Evolutionary conservation across 352 stramenopile genomes (phyloP), one percentile per base, ranked within the genome.

Genomic region (Globisporangium recalcitrans): DNA sequence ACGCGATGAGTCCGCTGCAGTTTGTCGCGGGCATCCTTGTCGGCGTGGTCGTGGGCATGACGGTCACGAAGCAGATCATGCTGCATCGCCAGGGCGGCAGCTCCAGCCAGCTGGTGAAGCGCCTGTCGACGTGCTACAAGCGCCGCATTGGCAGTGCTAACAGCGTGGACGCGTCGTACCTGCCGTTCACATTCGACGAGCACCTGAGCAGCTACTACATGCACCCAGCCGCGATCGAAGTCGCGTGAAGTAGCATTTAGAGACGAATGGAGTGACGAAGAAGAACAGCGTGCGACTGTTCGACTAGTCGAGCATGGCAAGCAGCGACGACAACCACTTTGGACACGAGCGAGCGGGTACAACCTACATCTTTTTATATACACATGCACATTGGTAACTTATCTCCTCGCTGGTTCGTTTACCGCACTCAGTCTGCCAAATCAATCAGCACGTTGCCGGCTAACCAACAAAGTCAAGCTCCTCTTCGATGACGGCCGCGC

Each of bases 11-110:
- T 6, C 59, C 68, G n/a, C 27, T 84, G 44, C 71, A 80, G 42
- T 73, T 83, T 31, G 52, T 84, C 52, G 63, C 73, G 6, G 73
- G 74, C 32, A 52, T 86, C 7, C 22, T 86, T 36, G 67, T 68
- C 46, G 77, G 77, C n/a, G 70, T 82, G 27, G 67, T 70, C 27
- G 55, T 82, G 10, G 74, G 77, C 32, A 58, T 73, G 47, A 62
- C 63, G 16, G 55, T 71, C 11, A 70, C 69, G 3, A 71, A 70
- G 48, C 74, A 73, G 7, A 67, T 69, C 19, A 24, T 70, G 48
- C 29, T 63, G 40, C 58, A 36, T 3, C 58, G 53, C 21, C 38
- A 62, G 1, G 57, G 65, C n/a, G 64, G 60, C 52, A 46, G 42
- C 40, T 46, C 42, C 4, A 56, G 26, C 31, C 60, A 66, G 52